Evolutionary conservation across 169 alveolate genomes (phyloP).

Genomic region (Eimeria necatrix): DNA sequence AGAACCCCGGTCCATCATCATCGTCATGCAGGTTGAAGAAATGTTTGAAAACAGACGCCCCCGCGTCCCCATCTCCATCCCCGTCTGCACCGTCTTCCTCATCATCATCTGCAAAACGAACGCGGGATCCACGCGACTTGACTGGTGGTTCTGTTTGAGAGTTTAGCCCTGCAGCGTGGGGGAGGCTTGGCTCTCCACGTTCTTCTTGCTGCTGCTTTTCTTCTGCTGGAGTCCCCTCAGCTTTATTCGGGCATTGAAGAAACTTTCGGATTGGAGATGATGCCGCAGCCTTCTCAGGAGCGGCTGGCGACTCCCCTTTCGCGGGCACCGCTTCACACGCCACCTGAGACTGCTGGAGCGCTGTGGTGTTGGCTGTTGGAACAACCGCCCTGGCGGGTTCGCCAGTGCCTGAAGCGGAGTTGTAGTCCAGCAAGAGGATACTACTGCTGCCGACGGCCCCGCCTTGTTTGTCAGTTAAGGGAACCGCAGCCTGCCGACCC

Average conservation of each 20-base stretch:
- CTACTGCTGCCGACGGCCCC: slow-evolving; percentile 11
- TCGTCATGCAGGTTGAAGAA: slow-evolving; percentile 64
- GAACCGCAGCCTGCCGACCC: neutral
- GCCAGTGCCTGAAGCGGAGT: neutral
- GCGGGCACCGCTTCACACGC: neutral
- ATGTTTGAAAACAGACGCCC: slow-evolving; percentile 68
- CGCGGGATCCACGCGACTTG: slow-evolving; percentile 61
- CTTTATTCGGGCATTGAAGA: neutral
- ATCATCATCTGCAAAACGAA: slow-evolving; percentile 71
- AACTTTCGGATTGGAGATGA: neutral
- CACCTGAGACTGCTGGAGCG: neutral
- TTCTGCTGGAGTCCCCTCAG: slow-evolving; percentile 20
- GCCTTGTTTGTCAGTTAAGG: neutral
- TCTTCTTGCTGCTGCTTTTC: slow-evolving; percentile 17
- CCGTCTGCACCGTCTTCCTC: slow-evolving; percentile 68
- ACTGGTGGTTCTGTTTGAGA: slow-evolving; percentile 40
- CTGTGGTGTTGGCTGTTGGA: neutral
- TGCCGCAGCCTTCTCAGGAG: slow-evolving; percentile 6
- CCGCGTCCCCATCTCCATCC: slow-evolving; percentile 55
- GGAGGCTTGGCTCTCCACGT: slow-evolving; percentile 19
- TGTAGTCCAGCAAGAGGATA: slow-evolving; percentile 38
- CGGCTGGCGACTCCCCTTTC: neutral
- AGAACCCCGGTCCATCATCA: slow-evolving; percentile 70
- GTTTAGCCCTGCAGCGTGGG: neutral
- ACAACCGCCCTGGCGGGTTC: neutral